phyloP scores from a whole-genome alignment of 352 stramenopile species.

The Phytophthora hybrid region DNA sequence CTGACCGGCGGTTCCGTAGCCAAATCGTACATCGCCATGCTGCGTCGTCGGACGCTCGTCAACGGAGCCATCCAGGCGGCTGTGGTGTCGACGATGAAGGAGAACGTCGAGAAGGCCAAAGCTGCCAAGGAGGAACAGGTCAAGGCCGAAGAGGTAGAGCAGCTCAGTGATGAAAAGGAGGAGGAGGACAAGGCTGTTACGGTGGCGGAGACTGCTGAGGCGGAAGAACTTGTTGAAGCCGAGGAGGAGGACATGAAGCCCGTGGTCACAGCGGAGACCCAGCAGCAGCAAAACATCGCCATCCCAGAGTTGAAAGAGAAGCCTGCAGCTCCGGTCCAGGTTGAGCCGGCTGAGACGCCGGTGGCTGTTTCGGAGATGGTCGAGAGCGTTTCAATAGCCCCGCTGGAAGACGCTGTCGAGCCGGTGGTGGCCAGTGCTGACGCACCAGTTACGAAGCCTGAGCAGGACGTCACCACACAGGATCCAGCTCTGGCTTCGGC shows the following conservation, averaged over 20 bases:
- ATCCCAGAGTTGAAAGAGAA: constrained; percentile 5
- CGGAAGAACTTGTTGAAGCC: background rate
- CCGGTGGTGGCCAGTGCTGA: constrained; percentile 7
- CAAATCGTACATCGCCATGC: constrained; percentile 33
- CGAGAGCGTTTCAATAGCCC: constrained; percentile 1
- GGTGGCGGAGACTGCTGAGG: background rate
- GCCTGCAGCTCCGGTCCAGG: background rate
- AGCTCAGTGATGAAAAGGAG: background rate
- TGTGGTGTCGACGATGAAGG: constrained; percentile 47
- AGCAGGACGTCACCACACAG: background rate
- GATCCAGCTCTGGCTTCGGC: background rate
- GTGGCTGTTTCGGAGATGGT: constrained; percentile 10
- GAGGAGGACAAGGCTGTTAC: background rate
- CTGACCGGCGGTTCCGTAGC: constrained; percentile 17
- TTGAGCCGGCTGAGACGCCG: background rate
- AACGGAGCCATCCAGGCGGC: constrained; percentile 43
- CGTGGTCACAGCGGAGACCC: background rate
- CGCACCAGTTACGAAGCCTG: background rate
- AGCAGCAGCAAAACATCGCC: constrained; percentile 8
- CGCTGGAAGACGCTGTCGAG: constrained; percentile 15
- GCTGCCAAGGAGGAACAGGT: constrained; percentile 1
- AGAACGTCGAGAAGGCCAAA: constrained; percentile 31
- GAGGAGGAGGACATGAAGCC: background rate
- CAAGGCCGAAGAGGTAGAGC: constrained; percentile 13
- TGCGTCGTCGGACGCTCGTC: constrained; percentile 27